Conservation (phyloP, 495 filamentous ascomycete species). For the Rostrohypoxylon terebratum region DNA sequence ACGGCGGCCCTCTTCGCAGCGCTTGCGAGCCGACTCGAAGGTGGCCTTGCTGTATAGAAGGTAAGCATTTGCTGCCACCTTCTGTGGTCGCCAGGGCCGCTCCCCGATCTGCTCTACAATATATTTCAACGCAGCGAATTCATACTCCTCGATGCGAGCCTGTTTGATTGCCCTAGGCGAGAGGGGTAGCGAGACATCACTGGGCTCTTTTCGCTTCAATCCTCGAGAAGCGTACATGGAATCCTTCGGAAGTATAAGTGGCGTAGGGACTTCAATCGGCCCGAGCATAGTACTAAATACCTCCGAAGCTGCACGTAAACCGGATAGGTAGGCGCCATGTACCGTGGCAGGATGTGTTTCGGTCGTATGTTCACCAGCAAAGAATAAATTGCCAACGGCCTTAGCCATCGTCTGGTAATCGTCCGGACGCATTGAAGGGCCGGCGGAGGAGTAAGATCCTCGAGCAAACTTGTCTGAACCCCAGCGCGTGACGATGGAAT, state of each 20-base stretch:
- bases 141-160: slow-evolving; percentile 73
- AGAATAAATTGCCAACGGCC: slow-evolving; percentile 87
- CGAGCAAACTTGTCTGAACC: slow-evolving; percentile 86
- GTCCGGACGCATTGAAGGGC: slow-evolving; percentile 78
- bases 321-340: slow-evolving; percentile 95
- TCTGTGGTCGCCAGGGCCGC: slow-evolving; percentile 74
- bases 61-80: slow-evolving; percentile 78
- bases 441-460: slow-evolving; percentile 94
- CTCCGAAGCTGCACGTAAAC: slow-evolving; percentile 87
- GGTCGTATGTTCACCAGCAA: slow-evolving; percentile 96
- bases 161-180: slow-evolving; percentile 61
- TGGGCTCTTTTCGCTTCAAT: slow-evolving; percentile 66
- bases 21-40: slow-evolving; percentile 77
- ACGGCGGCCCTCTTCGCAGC: slow-evolving; percentile 75
- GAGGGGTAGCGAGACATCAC: slow-evolving; percentile 28
- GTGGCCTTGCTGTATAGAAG: slow-evolving; percentile 82
- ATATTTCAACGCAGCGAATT: slow-evolving; percentile 75
- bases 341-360: slow-evolving; percentile 96
- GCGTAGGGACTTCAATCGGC: slow-evolving; percentile 78
- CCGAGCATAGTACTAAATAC: slow-evolving; percentile 82
- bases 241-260: slow-evolving; percentile 77
- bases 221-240: slow-evolving; percentile 48
- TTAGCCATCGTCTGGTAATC: slow-evolving; percentile 96
- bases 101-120: slow-evolving; percentile 78
- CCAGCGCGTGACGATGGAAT: slow-evolving; percentile 96